Percentiles rank a stretch among this genome's conserved stretches.
Evolutionary conservation across 257 asterid genomes (phyloP).

Genomic region (Solanum chilense): DNA sequence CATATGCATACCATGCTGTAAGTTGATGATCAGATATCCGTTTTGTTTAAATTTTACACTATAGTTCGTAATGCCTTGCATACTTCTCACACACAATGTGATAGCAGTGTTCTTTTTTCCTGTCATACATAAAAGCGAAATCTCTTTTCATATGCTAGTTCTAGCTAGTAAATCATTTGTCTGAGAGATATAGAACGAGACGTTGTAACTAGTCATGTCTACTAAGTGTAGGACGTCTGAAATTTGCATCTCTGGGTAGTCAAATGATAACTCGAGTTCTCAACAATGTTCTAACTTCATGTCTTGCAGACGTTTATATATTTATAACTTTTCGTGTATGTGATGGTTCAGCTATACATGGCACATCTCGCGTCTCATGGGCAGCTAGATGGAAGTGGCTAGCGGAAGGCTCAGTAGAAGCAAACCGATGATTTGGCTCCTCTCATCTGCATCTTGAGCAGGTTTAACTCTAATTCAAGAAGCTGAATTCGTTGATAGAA

Average conservation of each 20-base stretch:
- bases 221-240: not conserved
- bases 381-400: constrained; percentile 81
- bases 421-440: not conserved
- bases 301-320: not conserved
- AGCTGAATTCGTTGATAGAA: not conserved
- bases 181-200: not conserved
- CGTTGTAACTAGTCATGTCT: not conserved
- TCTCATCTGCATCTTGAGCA: not conserved
- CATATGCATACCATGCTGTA: constrained; percentile 92
- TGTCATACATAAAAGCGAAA: not conserved
- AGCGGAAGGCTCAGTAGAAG: not conserved
- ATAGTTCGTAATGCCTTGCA: not conserved
- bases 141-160: not conserved
- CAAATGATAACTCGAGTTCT: not conserved
- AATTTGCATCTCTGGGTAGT: not conserved
- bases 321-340: not conserved
- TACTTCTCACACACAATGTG: not conserved
- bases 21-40: constrained; percentile 24
- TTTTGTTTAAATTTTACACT: not conserved
- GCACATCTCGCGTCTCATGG: constrained; percentile 83
- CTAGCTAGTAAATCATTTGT: not conserved
- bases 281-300: no score
- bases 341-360: constrained; percentile 60
- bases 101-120: not conserved
- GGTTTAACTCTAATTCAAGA: not conserved